These are phyloP conservation scores for Dimocarpus longan DNA, from an alignment of 345 rosid genomes.

Conservation along the genomic window DNA sequence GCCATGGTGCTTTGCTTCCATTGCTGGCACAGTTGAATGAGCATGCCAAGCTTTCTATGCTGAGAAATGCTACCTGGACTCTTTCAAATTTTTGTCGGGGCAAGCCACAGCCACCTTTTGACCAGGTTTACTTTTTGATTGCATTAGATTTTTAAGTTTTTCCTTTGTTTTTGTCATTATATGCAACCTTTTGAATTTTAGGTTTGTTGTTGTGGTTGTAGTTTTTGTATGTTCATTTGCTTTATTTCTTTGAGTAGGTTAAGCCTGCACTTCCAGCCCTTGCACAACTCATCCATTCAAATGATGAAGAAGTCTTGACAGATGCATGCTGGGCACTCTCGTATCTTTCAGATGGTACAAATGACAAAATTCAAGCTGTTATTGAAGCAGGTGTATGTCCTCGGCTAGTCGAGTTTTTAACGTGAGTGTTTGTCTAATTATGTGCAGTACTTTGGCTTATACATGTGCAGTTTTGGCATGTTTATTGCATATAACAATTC, in stretches of 20 bases:
- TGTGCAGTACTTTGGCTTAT: not conserved
- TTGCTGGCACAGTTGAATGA: slow-evolving; percentile 67
- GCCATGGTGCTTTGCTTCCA: slow-evolving; percentile 61
- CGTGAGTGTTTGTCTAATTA: slow-evolving; percentile 46
- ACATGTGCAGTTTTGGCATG: not conserved
- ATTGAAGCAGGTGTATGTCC: slow-evolving; percentile 72
- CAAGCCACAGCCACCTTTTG: slow-evolving; percentile 77
- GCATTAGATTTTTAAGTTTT: slow-evolving; percentile 17
- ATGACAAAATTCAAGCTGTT: slow-evolving; percentile 79
- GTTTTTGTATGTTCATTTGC: not conserved
- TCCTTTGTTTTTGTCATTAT: not conserved
- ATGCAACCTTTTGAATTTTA: not conserved
- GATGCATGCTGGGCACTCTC: slow-evolving; percentile 92
- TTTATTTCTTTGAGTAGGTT: slow-evolving; percentile 45
- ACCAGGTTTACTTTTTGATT: slow-evolving; percentile 50
- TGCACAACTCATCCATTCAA: slow-evolving; percentile 63
- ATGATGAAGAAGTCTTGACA: slow-evolving; percentile 81
- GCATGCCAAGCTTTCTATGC: slow-evolving; percentile 75
- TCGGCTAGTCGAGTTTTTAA: slow-evolving; percentile 65
- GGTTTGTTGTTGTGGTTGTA: not conserved
- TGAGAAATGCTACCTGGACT: slow-evolving; percentile 91
- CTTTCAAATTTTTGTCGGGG: slow-evolving; percentile 86
- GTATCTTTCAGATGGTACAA: slow-evolving; percentile 78
- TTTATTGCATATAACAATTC: not conserved
- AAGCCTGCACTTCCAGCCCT: slow-evolving; percentile 78